Conservation (phyloP, 257 asterid genomes). For the Asclepias syriaca region DNA sequence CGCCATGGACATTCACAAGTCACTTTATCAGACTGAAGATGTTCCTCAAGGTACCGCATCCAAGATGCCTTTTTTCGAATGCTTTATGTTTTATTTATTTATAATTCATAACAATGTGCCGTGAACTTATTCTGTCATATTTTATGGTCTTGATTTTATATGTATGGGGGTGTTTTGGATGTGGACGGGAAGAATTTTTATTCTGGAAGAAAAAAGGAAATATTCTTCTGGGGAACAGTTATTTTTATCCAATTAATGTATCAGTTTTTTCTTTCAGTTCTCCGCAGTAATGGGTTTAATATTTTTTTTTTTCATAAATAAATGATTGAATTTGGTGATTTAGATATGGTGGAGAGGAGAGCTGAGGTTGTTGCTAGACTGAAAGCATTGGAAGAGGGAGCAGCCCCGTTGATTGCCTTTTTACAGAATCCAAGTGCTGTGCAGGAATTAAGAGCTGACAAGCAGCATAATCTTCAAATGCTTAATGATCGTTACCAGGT, state of each 20-base stretch:
- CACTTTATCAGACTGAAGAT: slow-evolving; percentile 83
- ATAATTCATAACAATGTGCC: background rate
- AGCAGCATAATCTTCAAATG: slow-evolving; percentile 90
- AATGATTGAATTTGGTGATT: slow-evolving; percentile 11
- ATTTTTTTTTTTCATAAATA: background rate
- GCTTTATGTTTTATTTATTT: too few species aligned
- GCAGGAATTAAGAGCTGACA: slow-evolving; percentile 88
- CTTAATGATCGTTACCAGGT: slow-evolving; percentile 94
- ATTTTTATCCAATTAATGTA: background rate
- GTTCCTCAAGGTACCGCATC: slow-evolving; percentile 67
- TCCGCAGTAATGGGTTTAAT: background rate
- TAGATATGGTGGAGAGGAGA: slow-evolving; percentile 95
- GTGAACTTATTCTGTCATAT: background rate
- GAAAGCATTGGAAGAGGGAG: slow-evolving; percentile 85
- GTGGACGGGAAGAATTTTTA: background rate
- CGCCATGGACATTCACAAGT: slow-evolving; percentile 92
- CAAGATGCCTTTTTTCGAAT: too few species aligned
- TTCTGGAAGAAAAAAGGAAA: background rate
- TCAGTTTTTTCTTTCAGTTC: background rate
- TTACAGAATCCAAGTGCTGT: slow-evolving; percentile 84
- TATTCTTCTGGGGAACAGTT: background rate
- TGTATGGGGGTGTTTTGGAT: background rate
- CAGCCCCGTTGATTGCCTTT: slow-evolving; percentile 76
- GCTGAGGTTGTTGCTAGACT: slow-evolving; percentile 88
- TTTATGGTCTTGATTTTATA: background rate